phyloP scores from a whole-genome alignment of 2,329 filamentous ascomycete genomes.

The Penicillium sp. region DNA sequence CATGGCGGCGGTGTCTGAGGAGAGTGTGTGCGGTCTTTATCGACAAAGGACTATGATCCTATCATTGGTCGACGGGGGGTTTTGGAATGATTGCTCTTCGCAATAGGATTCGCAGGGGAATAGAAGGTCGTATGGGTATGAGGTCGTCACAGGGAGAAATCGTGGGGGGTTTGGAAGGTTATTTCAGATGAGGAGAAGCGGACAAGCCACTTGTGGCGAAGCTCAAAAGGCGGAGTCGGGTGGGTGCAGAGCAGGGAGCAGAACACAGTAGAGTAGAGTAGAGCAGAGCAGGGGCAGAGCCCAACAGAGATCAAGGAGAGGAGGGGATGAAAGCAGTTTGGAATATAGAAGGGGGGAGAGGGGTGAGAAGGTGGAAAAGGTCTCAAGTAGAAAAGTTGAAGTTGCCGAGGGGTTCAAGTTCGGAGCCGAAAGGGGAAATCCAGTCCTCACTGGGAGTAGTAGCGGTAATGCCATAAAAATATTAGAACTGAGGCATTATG shows the following conservation, averaged over 20 bases:
- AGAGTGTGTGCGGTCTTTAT: conserved; percentile 29
- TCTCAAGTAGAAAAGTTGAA: not conserved
- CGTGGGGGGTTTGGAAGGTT: not conserved
- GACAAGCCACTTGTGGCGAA: conserved; percentile 33
- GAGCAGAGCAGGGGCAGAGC: no score
- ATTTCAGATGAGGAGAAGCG: conserved; percentile 25
- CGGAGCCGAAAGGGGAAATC: conserved; percentile 1
- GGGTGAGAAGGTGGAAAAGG: not conserved
- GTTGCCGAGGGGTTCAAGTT: conserved; percentile 3
- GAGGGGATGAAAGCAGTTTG: not conserved
- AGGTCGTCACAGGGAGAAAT: not conserved
- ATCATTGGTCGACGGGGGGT: conserved; percentile 32
- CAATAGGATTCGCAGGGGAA: not conserved
- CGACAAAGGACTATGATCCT: conserved; percentile 29
- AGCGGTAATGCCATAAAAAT: not conserved
- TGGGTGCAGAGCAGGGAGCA: conserved; percentile 10
- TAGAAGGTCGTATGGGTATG: conserved; percentile 1
- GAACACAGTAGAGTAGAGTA: no score
- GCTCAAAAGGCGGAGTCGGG: conserved; percentile 26
- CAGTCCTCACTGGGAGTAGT: not conserved
- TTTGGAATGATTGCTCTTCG: conserved; percentile 1
- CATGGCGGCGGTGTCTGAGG: conserved; percentile 37
- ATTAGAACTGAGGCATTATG: not conserved
- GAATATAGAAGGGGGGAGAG: not conserved
- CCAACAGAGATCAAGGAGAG: no score